Evolutionary conservation across 192 early-diverging fungal genomes (phyloP).

Genomic region (Backusella mclennaniae): DNA sequence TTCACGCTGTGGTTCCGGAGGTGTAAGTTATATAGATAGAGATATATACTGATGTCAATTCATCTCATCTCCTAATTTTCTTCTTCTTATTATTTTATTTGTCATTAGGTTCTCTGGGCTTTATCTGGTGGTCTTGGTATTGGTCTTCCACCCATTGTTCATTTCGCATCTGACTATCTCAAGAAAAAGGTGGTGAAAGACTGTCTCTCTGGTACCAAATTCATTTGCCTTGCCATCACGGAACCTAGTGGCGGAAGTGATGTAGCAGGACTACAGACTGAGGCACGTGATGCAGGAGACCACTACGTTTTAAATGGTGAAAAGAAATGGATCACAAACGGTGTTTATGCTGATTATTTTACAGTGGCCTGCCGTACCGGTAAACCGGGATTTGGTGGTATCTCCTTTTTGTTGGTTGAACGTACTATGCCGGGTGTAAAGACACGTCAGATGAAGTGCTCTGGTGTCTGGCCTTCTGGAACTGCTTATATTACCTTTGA

Average conservation of each 20-base stretch:
- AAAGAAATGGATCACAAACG: slow-evolving; percentile 88
- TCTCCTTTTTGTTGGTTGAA: slow-evolving; percentile 75
- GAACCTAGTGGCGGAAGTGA: slow-evolving; percentile 72
- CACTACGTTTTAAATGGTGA: slow-evolving; percentile 80
- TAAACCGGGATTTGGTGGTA: slow-evolving; percentile 70
- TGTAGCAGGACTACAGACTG: slow-evolving; percentile 70
- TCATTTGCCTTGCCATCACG: slow-evolving; percentile 80
- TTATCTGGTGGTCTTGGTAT: slow-evolving; percentile 56
- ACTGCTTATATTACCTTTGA: slow-evolving; percentile 79
- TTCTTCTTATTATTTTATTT: neutral
- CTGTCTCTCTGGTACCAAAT: slow-evolving; percentile 70
- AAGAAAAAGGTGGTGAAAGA: slow-evolving; percentile 64
- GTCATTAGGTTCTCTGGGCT: slow-evolving; percentile 16
- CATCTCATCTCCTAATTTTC: slow-evolving; percentile 16
- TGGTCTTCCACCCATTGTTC: slow-evolving; percentile 72
- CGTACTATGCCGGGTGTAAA: slow-evolving; percentile 69
- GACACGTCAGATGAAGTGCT: slow-evolving; percentile 81
- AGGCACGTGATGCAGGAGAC: slow-evolving; percentile 71
- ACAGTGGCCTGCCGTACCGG: slow-evolving; percentile 79
- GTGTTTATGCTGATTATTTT: slow-evolving; percentile 81
- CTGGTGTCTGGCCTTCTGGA: slow-evolving; percentile 71
- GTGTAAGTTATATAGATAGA: slow-evolving; percentile 63
- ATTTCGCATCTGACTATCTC: slow-evolving; percentile 68
- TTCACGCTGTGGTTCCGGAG: slow-evolving; percentile 77
- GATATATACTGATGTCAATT: slow-evolving; percentile 23